Percentiles rank a stretch among this genome's conserved stretches.
These are phyloP conservation scores for Solanum ossicruentum DNA, from an alignment of 257 asterid species.

Conservation along the genomic window DNA sequence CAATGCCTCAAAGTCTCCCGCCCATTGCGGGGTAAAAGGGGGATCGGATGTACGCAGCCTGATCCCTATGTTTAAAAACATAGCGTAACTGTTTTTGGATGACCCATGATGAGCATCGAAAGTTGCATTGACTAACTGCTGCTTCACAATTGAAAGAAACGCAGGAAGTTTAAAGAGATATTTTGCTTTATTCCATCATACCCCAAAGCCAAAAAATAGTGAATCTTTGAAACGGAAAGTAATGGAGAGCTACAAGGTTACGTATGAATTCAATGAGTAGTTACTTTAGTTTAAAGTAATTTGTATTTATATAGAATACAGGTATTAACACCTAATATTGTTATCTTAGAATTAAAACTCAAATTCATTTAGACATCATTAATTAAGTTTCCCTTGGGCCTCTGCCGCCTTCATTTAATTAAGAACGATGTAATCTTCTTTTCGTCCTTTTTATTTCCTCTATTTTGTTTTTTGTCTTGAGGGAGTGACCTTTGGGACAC, in stretches of 20 bases:
- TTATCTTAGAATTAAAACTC: background rate
- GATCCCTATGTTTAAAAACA: no score
- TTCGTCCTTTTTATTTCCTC: background rate
- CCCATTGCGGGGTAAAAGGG: no score
- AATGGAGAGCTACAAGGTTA: background rate
- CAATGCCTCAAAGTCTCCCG: no score
- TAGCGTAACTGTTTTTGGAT: no score
- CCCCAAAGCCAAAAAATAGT: no score
- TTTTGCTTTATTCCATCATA: no score
- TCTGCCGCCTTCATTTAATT: background rate
- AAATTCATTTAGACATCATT: background rate
- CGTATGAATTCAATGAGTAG: background rate
- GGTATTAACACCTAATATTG: background rate
- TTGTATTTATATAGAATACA: background rate
- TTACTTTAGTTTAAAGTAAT: background rate
- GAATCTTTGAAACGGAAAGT: no score
- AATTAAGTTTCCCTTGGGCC: background rate
- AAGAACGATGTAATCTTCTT: background rate
- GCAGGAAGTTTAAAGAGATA: no score
- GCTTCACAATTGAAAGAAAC: no score
- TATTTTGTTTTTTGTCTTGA: background rate
- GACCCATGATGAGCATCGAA: no score
- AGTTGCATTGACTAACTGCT: no score
- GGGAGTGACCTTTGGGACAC: background rate
- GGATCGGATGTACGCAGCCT: no score